Conservation (phyloP, 768 basidiomycete species). For the Kwoniella dejecticola region DNA sequence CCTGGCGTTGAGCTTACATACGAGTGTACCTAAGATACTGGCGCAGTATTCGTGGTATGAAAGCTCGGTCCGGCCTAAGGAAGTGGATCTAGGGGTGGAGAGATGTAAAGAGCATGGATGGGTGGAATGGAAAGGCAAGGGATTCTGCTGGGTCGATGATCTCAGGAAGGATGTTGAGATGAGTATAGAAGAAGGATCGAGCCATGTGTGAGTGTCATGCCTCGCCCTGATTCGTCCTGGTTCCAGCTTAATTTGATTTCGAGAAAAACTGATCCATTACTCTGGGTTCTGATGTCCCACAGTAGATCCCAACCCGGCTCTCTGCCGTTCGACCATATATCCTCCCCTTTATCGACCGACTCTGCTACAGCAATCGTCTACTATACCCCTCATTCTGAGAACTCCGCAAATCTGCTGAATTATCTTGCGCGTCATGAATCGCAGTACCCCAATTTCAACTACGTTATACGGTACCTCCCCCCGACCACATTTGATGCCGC, state of each 20-base stretch:
- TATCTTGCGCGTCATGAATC: conserved; percentile 64
- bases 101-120: conserved; percentile 43
- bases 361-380: conserved; percentile 74
- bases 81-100: conserved; percentile 26
- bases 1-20: conserved; percentile 74
- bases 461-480: conserved; percentile 73
- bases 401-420: conserved; percentile 66
- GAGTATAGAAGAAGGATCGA: conserved; percentile 39
- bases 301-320: background rate
- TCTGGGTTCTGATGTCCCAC: conserved; percentile 26
- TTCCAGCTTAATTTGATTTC: background rate
- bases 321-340: conserved; percentile 60
- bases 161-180: conserved; percentile 49
- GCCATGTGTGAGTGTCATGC: conserved; percentile 33
- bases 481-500: conserved; percentile 43
- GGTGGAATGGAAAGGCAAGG: conserved; percentile 54
- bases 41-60: conserved; percentile 78
- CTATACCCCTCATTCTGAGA: conserved; percentile 69
- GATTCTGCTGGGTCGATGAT: conserved; percentile 44
- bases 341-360: conserved; percentile 56
- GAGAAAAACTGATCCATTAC: background rate
- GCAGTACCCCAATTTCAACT: conserved; percentile 64
- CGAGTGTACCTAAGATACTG: conserved; percentile 75
- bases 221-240: background rate
- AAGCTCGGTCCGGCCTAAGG: conserved; percentile 25